Base-by-base conservation (phyloP, 2,329 filamentous ascomycete species). In the Chrysoporthe puriensis region DNA sequence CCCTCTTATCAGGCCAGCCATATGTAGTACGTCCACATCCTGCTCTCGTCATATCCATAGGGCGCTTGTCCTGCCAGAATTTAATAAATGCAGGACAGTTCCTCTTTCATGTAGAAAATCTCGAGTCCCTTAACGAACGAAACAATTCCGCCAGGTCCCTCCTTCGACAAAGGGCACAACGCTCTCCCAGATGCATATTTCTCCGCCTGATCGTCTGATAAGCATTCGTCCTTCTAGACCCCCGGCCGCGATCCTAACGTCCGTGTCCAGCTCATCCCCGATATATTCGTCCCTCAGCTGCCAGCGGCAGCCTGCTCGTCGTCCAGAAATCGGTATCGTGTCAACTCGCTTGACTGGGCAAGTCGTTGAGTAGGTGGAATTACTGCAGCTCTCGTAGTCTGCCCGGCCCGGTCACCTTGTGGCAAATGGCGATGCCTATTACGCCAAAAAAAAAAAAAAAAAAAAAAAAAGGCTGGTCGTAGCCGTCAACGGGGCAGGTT, bases 401-500 rank as follows among this genome's bases (percentile, higher is more conserved):
- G 34, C 58, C 62, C 64, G 59, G 46, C 50, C 18, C 48, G 11
- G n/a, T 26, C 48, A 43, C 9, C 34, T 43, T 36, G 7, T 56
- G 46, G 21, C 54, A 59, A 32, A 59, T 56, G 34, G n/a, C 40
- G 21, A 32, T 13, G 21, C 54, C 42, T 48, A 34, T 57, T 40
- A 32, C 61, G 52, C 48, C 62, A 50, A 52, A 46, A 26, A 26
- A 26, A 26, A 26, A 26, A 26, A n/a, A n/a, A n/a, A n/a, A n/a
- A n/a, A n/a, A 21, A 26, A 26, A 26, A 26, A 26, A 34, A 67
- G 56, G 18, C 58, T 64, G 40, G 40, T 60, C 58, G 44, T 40
- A 34, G 56, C 68, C 62, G 62, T 63, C 65, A 68, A 64, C 56
- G 44, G 57, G 26, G 26, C 66, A 26, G 26, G 54, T 43, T 32